Percentiles rank a stretch among this genome's conserved stretches.
Conservation (phyloP, 805 yeast genomes). For the Candida boleticola region DNA sequence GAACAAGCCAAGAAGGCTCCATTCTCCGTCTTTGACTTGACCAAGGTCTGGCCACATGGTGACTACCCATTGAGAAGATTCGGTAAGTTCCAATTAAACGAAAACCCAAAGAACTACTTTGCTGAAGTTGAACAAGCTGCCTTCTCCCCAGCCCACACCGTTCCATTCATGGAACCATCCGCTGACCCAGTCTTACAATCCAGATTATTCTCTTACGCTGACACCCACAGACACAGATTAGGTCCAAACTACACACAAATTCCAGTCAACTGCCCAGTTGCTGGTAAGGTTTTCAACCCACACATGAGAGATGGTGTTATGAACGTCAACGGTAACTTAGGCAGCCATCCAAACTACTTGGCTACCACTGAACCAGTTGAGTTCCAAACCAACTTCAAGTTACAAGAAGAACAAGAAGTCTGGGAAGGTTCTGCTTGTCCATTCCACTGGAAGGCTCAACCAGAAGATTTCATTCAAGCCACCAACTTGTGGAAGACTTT, state of each 20-base stretch:
- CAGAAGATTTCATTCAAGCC: slow-evolving; percentile 80
- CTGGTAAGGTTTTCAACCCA: slow-evolving; percentile 52
- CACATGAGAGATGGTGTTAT: slow-evolving; percentile 81
- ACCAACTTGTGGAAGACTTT: slow-evolving; percentile 74
- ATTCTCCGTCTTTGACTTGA: slow-evolving; percentile 84
- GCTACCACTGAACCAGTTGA: slow-evolving; percentile 54
- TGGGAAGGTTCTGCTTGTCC: slow-evolving; percentile 83
- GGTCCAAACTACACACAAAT: slow-evolving; percentile 77
- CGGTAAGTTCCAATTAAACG: slow-evolving; percentile 76
- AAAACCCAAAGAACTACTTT: slow-evolving; percentile 82
- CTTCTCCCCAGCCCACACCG: slow-evolving; percentile 70
- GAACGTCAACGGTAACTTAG: slow-evolving; percentile 62
- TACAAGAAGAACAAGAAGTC: slow-evolving; percentile 69
- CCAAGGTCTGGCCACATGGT: slow-evolving; percentile 89
- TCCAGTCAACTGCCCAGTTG: slow-evolving; percentile 83
- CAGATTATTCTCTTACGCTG: slow-evolving; percentile 72
- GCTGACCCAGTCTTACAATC: slow-evolving; percentile 79
- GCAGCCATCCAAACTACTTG: slow-evolving; percentile 73
- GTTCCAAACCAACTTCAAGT: slow-evolving; percentile 38
- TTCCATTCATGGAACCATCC: slow-evolving; percentile 73
- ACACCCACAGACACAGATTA: slow-evolving; percentile 74
- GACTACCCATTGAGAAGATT: slow-evolving; percentile 84
- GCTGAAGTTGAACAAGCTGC: slow-evolving; percentile 68
- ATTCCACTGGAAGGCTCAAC: slow-evolving; percentile 78
- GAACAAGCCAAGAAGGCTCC: slow-evolving; percentile 72